Base-by-base conservation (phyloP, 2,329 filamentous ascomycete genomes). In the Sarocladium oryzae region DNA sequence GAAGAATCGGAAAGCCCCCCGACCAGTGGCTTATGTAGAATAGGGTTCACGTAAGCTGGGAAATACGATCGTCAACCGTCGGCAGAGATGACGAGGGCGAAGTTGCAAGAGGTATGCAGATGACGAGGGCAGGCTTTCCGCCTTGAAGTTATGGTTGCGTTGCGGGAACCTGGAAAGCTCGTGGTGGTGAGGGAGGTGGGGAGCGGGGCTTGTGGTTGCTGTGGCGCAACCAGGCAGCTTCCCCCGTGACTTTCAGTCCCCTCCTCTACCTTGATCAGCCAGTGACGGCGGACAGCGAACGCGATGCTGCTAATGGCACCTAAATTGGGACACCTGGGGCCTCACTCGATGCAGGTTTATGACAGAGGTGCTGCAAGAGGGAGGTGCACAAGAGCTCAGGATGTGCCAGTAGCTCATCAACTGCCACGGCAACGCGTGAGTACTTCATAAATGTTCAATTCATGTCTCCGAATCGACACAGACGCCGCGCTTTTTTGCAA, bases 41-140 rank as follows among this genome's bases (percentile, higher is more conserved):
- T 43, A 26, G 28, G 7, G 28, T 7, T 28, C 5, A 3, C 10
- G 4, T 16, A n/a, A 23, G 26, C 11, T 30, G n/a, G 24, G 11
- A 15, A 48, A 23, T 4, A 32, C 15, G n/a, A n/a, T n/a, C 43
- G 43, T 33, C 4, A 21, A 48, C 26, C 13, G 28, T 18, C 28
- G 4, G 16, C 4, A 33, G 28, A 23, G 24, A 26, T 48, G 20
- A 5, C n/a, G 18, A 48, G 28, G 23, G 32, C 32, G n/a, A 38
- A 50, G 32, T 4, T 50, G 26, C 24, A 48, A n/a, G 13, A 48
- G 43, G 41, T 45, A 40, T 30, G 40, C 21, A 43, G 49, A 46
- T 51, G 49, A 51, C 52, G 52, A 53, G 36, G 28, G 26, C 51
- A 46, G 49, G 23, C 45, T 53, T n/a, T 50, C 51, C 49, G 46